phyloP scores from a whole-genome alignment of 2,329 filamentous ascomycete species.

The Capronia coronata region DNA sequence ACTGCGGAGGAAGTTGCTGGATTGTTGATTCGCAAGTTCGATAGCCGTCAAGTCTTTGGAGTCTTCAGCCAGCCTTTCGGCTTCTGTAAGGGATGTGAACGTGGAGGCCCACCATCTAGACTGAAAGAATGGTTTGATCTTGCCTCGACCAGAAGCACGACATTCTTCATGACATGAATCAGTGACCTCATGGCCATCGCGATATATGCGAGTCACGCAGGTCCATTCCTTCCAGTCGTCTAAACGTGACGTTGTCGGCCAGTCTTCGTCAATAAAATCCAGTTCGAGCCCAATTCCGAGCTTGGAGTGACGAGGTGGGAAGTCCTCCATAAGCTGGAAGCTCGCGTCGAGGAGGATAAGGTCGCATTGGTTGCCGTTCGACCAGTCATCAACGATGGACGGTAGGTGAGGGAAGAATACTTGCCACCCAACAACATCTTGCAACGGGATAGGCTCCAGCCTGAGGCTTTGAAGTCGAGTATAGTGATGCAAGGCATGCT shows the following conservation, averaged over 20 bases:
- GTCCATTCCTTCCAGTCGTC: slow-evolving; percentile 38
- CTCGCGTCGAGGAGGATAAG: slow-evolving; percentile 41
- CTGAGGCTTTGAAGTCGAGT: slow-evolving; percentile 39
- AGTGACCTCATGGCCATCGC: slow-evolving; percentile 32
- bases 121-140: slow-evolving; percentile 40
- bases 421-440: slow-evolving; percentile 39
- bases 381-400: slow-evolving; percentile 33
- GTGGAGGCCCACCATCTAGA: slow-evolving; percentile 42
- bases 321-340: slow-evolving; percentile 40
- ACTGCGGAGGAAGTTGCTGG: slow-evolving; percentile 36
- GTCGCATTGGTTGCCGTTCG: slow-evolving; percentile 36
- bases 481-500: slow-evolving; percentile 41
- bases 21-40: slow-evolving; percentile 34
- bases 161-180: slow-evolving; percentile 31
- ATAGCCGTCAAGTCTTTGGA: slow-evolving; percentile 31
- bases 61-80: slow-evolving; percentile 36
- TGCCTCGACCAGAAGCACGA: slow-evolving; percentile 27
- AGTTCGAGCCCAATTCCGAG: slow-evolving; percentile 40
- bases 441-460: slow-evolving; percentile 36
- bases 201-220: slow-evolving; percentile 40
- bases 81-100: slow-evolving; percentile 39
- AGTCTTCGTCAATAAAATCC: slow-evolving; percentile 35
- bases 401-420: slow-evolving; percentile 38
- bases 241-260: slow-evolving; percentile 28
- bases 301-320: slow-evolving; percentile 37